Conservation (phyloP, 768 basidiomycete species). For the Boletellus sp. region DNA sequence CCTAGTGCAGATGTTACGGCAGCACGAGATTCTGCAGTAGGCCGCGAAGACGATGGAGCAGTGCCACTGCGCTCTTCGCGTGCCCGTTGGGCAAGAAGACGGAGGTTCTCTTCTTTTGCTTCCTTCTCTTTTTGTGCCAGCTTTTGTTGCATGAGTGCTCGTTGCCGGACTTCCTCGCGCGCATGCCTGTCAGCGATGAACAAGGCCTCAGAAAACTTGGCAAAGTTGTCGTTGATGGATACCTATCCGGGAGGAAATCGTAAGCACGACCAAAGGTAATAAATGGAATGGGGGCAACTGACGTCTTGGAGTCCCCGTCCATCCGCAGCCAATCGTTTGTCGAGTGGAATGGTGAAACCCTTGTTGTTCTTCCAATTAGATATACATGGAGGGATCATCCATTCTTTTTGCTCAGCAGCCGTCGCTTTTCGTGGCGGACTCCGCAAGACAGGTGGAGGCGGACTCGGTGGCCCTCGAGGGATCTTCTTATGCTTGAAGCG, state of each 20-base stretch:
- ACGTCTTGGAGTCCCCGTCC: constrained; percentile 98
- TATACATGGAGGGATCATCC: constrained; percentile 99
- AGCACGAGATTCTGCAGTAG: constrained; percentile 62
- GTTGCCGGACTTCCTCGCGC: constrained; percentile 95
- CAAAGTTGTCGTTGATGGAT: constrained; percentile 98
- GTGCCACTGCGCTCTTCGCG: constrained; percentile 90
- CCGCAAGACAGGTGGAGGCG: constrained; percentile 91
- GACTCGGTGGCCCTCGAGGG: constrained; percentile 92
- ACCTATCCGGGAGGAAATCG: constrained; percentile 48
- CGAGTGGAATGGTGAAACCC: constrained; percentile 97
- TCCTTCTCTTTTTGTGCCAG: constrained; percentile 96
- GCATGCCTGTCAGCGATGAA: constrained; percentile 96
- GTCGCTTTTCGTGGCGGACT: constrained; percentile 96
- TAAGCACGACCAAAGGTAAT: background rate
- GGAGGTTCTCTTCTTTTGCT: constrained; percentile 94
- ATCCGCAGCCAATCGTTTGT: constrained; percentile 96
- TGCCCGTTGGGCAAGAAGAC: constrained; percentile 90
- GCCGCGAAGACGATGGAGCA: constrained; percentile 55
- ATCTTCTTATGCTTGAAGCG: constrained; percentile 99
- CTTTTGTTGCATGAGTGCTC: constrained; percentile 96
- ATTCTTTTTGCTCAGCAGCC: constrained; percentile 97
- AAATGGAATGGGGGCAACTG: constrained; percentile 30
- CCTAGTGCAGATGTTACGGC: constrained; percentile 75
- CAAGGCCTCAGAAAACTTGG: constrained; percentile 95
- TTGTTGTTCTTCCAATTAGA: constrained; percentile 99